Base-by-base conservation (phyloP, 2,329 filamentous ascomycete genomes). In the Calonectria pseudoreteaudii region DNA sequence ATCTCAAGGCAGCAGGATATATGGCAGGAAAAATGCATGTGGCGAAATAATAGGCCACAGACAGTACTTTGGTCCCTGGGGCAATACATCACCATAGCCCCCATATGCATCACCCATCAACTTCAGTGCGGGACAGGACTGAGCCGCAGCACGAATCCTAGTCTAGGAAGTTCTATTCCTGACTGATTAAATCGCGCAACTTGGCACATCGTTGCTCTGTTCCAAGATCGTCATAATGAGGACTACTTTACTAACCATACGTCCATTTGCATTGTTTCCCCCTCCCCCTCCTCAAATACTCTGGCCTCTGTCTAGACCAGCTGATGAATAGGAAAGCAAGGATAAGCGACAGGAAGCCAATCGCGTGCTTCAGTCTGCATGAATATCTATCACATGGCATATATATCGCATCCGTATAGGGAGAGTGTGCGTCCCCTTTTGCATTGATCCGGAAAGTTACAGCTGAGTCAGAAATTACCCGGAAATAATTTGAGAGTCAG, bases 41-140 rank as follows among this genome's bases (percentile, higher is more conserved):
- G n/a, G n/a, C 44, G 4, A 47, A 23, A 47, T 47, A 47, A 8
- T 47, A 3, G 7, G 41, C 9, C 30, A 31, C 8, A 31, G 30
- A 8, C 4, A 31, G 8, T 31, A 31, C 30, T 31, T 4, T 31
- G 6, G n/a, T 23, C n/a, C n/a, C 8, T 1, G 5, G 3, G 44
- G 2, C 2, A 47, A 2, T 23, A 1, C n/a, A 47, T 23, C 9
- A 23, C 20, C 13, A 23, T 13, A 13, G 2, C 6, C 0, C 0
- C 10, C n/a, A 23, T 6, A 47, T 47, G 3, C 44, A 23, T 47
- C 44, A 5, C 10, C 44, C n/a, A 10, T 20, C 20, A n/a, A 4
- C 20, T n/a, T 11, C 41, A n/a, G 6, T 31, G 28, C 26, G 11
- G 16, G 50, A 14, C 26, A 53, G 20, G 30, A 53, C 4, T 28